Evolutionary conservation across 108 stramenopile species (phyloP).

Genomic region (Pseudonitzschia pungens): DNA sequence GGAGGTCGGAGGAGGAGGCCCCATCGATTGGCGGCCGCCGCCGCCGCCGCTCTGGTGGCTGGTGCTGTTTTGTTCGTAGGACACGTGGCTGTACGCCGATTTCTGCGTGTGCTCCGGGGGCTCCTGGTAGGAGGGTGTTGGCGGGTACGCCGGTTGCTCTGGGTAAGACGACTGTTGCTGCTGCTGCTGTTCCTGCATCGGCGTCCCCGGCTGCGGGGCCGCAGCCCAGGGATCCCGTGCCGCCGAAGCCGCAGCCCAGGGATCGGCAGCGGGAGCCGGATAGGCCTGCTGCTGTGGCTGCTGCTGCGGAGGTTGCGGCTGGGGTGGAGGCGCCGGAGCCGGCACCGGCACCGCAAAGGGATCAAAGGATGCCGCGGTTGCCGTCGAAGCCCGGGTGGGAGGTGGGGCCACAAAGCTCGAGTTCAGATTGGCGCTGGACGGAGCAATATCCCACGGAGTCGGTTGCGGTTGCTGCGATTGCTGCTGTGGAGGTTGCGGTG

Average conservation of each 20-base stretch:
- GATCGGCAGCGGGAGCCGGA: not conserved
- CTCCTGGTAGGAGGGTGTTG: not conserved
- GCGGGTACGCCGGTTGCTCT: not conserved
- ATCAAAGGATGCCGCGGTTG: constrained; percentile 20
- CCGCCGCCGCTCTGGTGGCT: constrained; percentile 6
- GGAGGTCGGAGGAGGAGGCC: constrained; percentile 32
- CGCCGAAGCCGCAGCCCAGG: constrained; percentile 13
- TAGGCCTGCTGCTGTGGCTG: constrained; percentile 25
- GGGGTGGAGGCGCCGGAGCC: constrained; percentile 16
- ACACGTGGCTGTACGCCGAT: not conserved
- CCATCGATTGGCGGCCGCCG: constrained; percentile 11
- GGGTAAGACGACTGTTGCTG: constrained; percentile 14
- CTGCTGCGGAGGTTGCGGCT: constrained; percentile 29
- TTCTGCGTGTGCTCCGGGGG: not conserved
- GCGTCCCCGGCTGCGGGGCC: not conserved
- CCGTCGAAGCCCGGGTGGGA: constrained; percentile 7
- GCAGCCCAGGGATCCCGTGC: constrained; percentile 15
- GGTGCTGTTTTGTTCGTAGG: not conserved
- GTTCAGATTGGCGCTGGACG: not conserved
- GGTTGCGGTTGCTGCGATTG: constrained; percentile 14
- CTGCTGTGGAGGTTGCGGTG: constrained; percentile 6
- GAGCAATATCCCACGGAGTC: constrained; percentile 12
- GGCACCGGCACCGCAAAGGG: constrained; percentile 32
- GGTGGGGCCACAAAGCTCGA: constrained; percentile 17
- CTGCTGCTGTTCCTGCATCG: not conserved